These are phyloP conservation scores for Cicer arietinum DNA, from an alignment of 306 rosid genomes.

Conservation along the genomic window DNA sequence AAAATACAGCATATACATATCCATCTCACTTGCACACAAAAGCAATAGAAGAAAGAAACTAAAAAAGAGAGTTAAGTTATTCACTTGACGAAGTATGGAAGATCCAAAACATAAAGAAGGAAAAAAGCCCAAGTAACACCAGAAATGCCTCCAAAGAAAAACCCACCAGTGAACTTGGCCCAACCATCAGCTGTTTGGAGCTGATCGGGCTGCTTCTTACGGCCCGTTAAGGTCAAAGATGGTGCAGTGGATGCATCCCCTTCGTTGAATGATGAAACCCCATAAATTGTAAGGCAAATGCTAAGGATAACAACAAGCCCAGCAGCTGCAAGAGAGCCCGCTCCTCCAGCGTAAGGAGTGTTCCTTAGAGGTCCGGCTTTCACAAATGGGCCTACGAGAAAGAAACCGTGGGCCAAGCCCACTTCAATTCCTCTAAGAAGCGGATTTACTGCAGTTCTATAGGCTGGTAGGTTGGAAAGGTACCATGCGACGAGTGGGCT, in stretches of 20 bases:
- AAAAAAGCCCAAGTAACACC: conserved; percentile 94
- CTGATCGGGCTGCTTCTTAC: conserved; percentile 91
- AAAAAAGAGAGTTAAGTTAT: conserved; percentile 2
- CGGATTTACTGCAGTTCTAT: conserved; percentile 91
- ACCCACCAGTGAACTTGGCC: conserved; percentile 95
- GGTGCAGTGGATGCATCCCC: conserved; percentile 95
- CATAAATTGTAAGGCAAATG: conserved; percentile 77
- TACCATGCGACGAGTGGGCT: conserved; percentile 96
- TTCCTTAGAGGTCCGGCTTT: conserved; percentile 88
- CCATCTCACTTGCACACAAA: conserved; percentile 37
- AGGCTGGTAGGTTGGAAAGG: conserved; percentile 95
- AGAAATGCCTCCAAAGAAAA: conserved; percentile 95
- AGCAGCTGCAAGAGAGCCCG: conserved; percentile 87
- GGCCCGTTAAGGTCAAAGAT: conserved; percentile 74
- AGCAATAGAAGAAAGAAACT: background rate
- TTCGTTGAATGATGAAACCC: conserved; percentile 83
- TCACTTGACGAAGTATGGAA: conserved; percentile 87
- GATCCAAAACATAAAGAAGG: conserved; percentile 76
- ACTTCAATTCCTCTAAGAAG: conserved; percentile 86
- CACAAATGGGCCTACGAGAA: conserved; percentile 93
- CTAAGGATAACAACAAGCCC: conserved; percentile 89
- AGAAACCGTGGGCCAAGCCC: conserved; percentile 87
- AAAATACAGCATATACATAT: conserved; percentile 46
- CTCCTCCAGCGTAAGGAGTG: conserved; percentile 69
- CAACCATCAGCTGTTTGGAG: conserved; percentile 94